These are phyloP conservation scores for Pseudoturritis turrita DNA, from an alignment of 345 rosid species.

Conservation along the genomic window DNA sequence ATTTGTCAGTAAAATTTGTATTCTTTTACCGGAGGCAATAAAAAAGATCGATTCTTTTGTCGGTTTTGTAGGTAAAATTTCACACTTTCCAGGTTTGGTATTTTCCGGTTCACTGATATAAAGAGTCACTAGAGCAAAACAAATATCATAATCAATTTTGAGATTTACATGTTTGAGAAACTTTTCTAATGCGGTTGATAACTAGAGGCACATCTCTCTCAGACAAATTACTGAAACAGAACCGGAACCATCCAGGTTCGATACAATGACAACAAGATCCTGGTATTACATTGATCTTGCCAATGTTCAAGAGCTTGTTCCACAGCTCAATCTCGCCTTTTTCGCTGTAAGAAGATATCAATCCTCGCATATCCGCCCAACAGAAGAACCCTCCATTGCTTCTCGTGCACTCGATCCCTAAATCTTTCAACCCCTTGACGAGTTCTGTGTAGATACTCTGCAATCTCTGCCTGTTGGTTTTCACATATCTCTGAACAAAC, in stretches of 20 bases:
- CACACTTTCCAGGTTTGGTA: no score
- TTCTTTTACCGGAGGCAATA: background rate
- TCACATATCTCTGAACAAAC: constrained; percentile 44
- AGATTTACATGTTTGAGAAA: constrained; percentile 61
- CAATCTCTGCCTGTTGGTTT: constrained; percentile 50
- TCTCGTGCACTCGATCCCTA: constrained; percentile 59
- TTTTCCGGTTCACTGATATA: background rate
- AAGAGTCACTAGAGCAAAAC: background rate
- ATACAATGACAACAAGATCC: constrained; percentile 93
- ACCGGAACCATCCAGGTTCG: constrained; percentile 90
- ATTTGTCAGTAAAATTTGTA: background rate
- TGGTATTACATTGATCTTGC: constrained; percentile 68
- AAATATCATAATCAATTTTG: constrained; percentile 39
- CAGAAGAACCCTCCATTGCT: constrained; percentile 73
- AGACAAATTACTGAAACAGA: constrained; percentile 62
- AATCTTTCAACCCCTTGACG: constrained; percentile 51
- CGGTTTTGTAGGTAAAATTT: background rate
- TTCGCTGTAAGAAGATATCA: constrained; percentile 65
- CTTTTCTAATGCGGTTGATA: constrained; percentile 53
- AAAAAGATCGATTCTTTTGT: background rate
- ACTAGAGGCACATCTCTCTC: constrained; percentile 63
- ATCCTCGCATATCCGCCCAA: constrained; percentile 87
- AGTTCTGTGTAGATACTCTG: constrained; percentile 33
- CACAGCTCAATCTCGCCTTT: constrained; percentile 93
- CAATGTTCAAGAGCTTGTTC: constrained; percentile 71